Conservation (phyloP, 176 grass and related monocot species). For the Musa itinerans region DNA sequence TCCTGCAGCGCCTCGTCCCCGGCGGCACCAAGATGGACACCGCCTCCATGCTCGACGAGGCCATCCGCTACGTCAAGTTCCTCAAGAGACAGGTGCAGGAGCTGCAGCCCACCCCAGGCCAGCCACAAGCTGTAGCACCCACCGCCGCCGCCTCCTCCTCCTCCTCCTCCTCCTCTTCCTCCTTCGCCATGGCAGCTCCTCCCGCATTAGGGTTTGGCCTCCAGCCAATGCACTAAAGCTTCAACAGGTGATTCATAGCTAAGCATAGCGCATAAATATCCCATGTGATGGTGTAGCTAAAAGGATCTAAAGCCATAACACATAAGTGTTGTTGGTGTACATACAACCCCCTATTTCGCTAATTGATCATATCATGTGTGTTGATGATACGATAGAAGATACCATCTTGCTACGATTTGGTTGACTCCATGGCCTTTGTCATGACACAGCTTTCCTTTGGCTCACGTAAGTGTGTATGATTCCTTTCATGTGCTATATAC, state of each 20-base stretch:
- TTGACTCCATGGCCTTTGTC: background rate
- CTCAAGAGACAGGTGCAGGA: conserved; percentile 1
- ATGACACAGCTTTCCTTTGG: background rate
- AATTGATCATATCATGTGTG: background rate
- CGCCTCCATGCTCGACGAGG: conserved; percentile 12
- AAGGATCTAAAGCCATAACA: background rate
- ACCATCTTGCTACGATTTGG: background rate
- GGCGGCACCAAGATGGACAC: conserved; percentile 15
- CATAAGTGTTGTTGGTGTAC: background rate
- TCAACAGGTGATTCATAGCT: background rate
- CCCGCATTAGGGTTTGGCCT: background rate
- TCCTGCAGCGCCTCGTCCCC: conserved; percentile 11
- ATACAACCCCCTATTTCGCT: background rate
- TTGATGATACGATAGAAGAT: no score
- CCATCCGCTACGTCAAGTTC: conserved; percentile 13
- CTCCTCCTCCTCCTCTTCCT: background rate
- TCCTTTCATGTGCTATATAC: background rate
- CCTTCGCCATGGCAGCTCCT: background rate
- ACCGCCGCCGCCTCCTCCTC: no score
- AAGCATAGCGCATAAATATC: background rate
- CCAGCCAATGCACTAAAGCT: background rate
- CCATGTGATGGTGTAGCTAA: background rate
- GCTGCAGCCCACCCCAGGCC: background rate
- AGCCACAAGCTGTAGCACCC: no score
- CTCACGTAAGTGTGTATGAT: background rate